These are phyloP conservation scores for Vanrija sp. DNA, from an alignment of 1,284 basidiomycete genomes.

Conservation along the genomic window DNA sequence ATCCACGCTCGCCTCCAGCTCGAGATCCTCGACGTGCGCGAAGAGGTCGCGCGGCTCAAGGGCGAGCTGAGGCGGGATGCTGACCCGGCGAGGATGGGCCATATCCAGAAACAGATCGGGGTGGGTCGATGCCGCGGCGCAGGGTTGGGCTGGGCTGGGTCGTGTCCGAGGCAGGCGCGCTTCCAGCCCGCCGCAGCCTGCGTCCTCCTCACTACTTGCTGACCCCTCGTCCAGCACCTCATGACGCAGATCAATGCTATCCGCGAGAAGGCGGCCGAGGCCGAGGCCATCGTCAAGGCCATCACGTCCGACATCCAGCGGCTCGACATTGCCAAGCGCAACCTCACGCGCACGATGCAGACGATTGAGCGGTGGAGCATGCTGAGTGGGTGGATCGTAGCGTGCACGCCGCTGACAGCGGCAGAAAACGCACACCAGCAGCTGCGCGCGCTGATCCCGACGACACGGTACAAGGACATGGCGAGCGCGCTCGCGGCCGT, in stretches of 20 bases:
- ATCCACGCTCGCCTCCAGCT: conserved; percentile 42
- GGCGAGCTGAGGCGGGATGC: conserved; percentile 67
- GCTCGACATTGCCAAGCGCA: conserved; percentile 90
- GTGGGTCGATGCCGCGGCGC: conserved; percentile 55
- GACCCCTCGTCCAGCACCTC: conserved; percentile 61
- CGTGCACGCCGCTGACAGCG: neutral
- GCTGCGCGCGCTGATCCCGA: conserved; percentile 69
- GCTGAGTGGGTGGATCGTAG: conserved; percentile 63
- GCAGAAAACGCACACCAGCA: conserved; percentile 77
- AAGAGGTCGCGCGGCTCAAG: conserved; percentile 68
- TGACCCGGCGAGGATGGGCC: conserved; percentile 76
- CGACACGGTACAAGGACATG: conserved; percentile 76
- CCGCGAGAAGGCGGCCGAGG: conserved; percentile 90
- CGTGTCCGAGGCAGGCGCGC: no score
- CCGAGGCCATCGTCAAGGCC: conserved; percentile 88
- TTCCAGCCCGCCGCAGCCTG: neutral
- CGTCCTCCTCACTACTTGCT: neutral
- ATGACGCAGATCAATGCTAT: conserved; percentile 91
- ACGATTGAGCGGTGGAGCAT: conserved; percentile 87
- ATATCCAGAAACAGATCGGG: conserved; percentile 88
- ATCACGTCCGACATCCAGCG: conserved; percentile 97
- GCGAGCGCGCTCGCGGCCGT: conserved; percentile 82
- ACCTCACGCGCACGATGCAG: conserved; percentile 83
- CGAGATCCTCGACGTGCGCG: conserved; percentile 43
- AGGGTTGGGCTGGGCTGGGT: no score